phyloP scores from a whole-genome alignment of 2,329 filamentous ascomycete species.

The Scytalidium lignicola region DNA sequence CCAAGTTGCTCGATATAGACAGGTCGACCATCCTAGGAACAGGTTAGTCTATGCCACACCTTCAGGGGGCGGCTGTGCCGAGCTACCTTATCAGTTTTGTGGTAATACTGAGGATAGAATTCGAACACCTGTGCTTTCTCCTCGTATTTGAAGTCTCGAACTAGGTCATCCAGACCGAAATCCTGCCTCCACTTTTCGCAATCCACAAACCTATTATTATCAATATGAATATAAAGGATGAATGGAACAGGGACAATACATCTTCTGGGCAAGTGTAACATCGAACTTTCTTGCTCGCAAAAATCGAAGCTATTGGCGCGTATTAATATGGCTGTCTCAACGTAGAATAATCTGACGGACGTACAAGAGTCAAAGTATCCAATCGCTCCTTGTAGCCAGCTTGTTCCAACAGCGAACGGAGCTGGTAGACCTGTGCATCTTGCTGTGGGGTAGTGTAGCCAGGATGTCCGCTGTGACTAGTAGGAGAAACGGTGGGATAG shows the following conservation, averaged over 20 bases:
- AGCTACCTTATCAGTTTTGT: conserved; percentile 81
- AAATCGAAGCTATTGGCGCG: conserved; percentile 64
- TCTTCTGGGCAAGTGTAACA: conserved; percentile 74
- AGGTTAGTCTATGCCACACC: conserved; percentile 9
- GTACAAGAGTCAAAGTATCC: conserved; percentile 86
- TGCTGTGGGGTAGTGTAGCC: conserved; percentile 82
- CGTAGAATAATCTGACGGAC: conserved; percentile 23
- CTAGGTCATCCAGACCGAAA: conserved; percentile 76
- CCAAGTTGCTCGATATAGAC: conserved; percentile 97
- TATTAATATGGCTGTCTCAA: conserved; percentile 1
- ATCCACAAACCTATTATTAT: conserved; percentile 70
- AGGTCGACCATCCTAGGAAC: conserved; percentile 77
- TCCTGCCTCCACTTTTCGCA: conserved; percentile 88
- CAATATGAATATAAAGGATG: conserved; percentile 7
- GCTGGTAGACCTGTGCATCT: conserved; percentile 82
- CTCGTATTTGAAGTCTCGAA: conserved; percentile 77
- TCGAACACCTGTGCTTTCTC: conserved; percentile 81
- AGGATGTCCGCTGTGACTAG: conserved; percentile 70
- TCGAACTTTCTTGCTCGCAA: conserved; percentile 94
- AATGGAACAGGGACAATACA: conserved; percentile 52
- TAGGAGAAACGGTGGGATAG: conserved; percentile 74
- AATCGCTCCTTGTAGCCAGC: conserved; percentile 78
- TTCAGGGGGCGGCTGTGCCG: background rate
- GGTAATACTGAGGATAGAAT: conserved; percentile 98
- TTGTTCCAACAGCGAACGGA: conserved; percentile 78